Percentiles rank a stretch among this genome's conserved stretches.
Evolutionary conservation across 441 rosid species (phyloP).

Genomic region (Arabidopsis hybrid): DNA sequence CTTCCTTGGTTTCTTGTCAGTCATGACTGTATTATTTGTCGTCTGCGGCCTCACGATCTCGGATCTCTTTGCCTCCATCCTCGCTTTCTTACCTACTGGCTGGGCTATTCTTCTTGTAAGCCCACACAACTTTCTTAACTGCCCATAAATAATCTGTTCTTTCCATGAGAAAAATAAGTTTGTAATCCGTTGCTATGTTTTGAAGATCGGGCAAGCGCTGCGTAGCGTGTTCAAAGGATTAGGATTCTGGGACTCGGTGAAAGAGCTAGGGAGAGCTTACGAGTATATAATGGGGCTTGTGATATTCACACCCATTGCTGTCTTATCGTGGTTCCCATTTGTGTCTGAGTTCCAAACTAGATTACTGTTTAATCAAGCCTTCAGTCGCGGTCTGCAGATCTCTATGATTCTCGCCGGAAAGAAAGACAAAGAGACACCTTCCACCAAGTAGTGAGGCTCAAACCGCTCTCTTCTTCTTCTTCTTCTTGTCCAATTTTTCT

Average conservation of each 20-base stretch:
- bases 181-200: slow-evolving; percentile 20
- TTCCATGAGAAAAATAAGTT: slow-evolving; percentile 1
- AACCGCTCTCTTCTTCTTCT: neutral
- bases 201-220: slow-evolving; percentile 86
- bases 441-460: slow-evolving; percentile 40
- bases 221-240: slow-evolving; percentile 57
- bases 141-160: neutral
- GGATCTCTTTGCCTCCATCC: slow-evolving; percentile 77
- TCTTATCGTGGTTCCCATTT: slow-evolving; percentile 91
- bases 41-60: slow-evolving; percentile 70
- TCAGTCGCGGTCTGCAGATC: slow-evolving; percentile 92
- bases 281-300: slow-evolving; percentile 84
- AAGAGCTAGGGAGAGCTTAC: slow-evolving; percentile 91
- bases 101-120: slow-evolving; percentile 96
- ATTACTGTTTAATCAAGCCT: slow-evolving; percentile 92
- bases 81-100: slow-evolving; percentile 92
- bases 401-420: slow-evolving; percentile 83
- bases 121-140: slow-evolving; percentile 21
- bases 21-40: slow-evolving; percentile 84
- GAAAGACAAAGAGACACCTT: slow-evolving; percentile 54
- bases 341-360: slow-evolving; percentile 91
- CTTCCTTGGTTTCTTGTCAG: slow-evolving; percentile 88
- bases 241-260: slow-evolving; percentile 81
- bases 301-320: slow-evolving; percentile 74
- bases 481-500: neutral